Conservation (phyloP, 768 basidiomycete species). For the Phylloporus sp. region DNA sequence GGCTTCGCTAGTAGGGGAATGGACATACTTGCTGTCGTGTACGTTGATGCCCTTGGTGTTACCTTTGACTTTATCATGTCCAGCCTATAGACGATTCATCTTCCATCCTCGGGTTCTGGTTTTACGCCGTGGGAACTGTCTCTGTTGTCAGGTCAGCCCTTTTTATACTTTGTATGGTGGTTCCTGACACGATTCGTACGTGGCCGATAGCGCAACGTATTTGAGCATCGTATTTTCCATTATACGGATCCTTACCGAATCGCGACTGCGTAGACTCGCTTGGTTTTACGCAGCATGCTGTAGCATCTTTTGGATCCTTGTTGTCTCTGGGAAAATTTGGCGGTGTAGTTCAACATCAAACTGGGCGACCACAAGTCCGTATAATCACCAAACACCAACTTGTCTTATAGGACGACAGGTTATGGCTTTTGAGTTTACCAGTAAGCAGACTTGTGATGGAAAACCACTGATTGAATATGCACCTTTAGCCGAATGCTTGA, state of each 20-base stretch:
- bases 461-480: neutral
- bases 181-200: neutral
- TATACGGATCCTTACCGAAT: slow-evolving; percentile 7
- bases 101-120: slow-evolving; percentile 3
- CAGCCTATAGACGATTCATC: neutral
- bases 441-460: neutral
- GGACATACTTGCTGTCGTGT: neutral
- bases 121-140: slow-evolving; percentile 2
- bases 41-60: neutral
- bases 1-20: neutral
- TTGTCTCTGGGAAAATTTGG: slow-evolving; percentile 5
- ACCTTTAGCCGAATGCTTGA: too few relatives aligned
- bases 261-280: neutral
- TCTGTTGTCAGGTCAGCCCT: slow-evolving; percentile 3
- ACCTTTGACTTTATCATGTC: neutral
- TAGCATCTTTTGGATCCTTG: neutral
- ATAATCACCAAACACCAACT: neutral
- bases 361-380: too few relatives aligned
- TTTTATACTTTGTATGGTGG: neutral
- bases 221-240: slow-evolving; percentile 18
- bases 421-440: slow-evolving; percentile 2
- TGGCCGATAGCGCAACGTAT: neutral
- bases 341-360: slow-evolving; percentile 1
- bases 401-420: neutral
- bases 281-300: neutral